Base-by-base conservation (phyloP, 2,329 filamentous ascomycete genomes). In the Talaromyces sp. region DNA sequence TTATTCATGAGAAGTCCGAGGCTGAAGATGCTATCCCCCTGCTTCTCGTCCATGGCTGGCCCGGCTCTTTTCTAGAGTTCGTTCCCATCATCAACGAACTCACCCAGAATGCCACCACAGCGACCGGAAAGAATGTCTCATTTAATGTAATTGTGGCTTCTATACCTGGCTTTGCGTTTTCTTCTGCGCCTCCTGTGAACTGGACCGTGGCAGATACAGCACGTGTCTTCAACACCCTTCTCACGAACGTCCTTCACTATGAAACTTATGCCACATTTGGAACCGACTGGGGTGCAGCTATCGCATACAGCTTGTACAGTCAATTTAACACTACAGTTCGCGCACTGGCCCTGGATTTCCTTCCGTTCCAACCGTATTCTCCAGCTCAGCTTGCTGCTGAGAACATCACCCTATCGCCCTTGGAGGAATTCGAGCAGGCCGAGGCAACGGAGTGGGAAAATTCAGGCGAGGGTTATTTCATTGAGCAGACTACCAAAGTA, bases 1-100 rank as follows among this genome's bases (percentile, higher is more conserved):
- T 85, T 68, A 71, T 77, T 0, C 83, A 80, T 2, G 73, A 85
- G 0, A 84, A 84, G 67, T 85, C 82, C 0, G 68, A 77, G 61
- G 80, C 77, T 15, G 61, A 73, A 5, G 76, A 81, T 70, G 83
- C 83, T 0, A 75, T 83, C 7, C 83, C 83, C 0, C 68, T 85
- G n/a, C 67, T 79, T 3, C 70, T 83, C 10, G 72, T 81, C 8
- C 82, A 77, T 61, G 75, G 75, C 27, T 77, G 75, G 72, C 75
- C 75, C 19, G 75, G 75, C 8, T 76, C 70, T 57, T 77, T 75
- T 17, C 31, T 74, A 3, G 75, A 77, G 33, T 77, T 77, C 19
- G 66, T 75, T 3, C 72, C 74, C 3, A 68, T 77, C 5, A 66
- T 77, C 5, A 62, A 75, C n/a, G 45, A 68, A 3, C 73, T 77